These are phyloP conservation scores for Bruguiera gymnorhiza DNA, from an alignment of 345 rosid genomes.

Conservation along the genomic window DNA sequence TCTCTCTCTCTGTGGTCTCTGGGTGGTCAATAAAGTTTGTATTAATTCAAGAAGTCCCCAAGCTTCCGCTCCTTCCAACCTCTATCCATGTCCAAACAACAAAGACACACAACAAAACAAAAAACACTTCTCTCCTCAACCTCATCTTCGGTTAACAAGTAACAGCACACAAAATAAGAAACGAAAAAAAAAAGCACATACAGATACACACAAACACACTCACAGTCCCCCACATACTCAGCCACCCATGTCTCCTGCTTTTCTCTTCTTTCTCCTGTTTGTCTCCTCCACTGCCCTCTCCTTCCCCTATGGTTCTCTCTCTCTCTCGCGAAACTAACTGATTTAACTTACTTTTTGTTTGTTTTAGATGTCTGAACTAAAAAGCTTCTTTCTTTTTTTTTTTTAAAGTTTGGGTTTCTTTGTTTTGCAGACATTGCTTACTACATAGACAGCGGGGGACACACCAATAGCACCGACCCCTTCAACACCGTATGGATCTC, in stretches of 20 bases:
- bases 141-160: too few species aligned
- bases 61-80: not conserved
- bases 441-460: conserved; percentile 85
- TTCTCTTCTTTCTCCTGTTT: not conserved
- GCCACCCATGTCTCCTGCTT: conserved; percentile 2
- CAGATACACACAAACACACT: too few species aligned
- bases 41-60: too few species aligned
- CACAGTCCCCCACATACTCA: not conserved
- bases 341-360: not conserved
- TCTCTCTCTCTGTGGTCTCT: too few species aligned
- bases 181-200: too few species aligned
- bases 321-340: not conserved
- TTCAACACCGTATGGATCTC: conserved; percentile 80
- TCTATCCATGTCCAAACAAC: not conserved
- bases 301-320: conserved; percentile 7
- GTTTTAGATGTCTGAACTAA: too few species aligned
- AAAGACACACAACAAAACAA: too few species aligned
- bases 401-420: not conserved
- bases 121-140: too few species aligned
- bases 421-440: conserved; percentile 48
- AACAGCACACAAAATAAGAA: too few species aligned
- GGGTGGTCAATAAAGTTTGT: too few species aligned
- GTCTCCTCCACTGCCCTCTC: conserved; percentile 3
- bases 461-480: conserved; percentile 45
- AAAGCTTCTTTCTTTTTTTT: not conserved